Evolutionary conservation across 495 filamentous ascomycete species (phyloP).

Genomic region (Daldinia concentrica): DNA sequence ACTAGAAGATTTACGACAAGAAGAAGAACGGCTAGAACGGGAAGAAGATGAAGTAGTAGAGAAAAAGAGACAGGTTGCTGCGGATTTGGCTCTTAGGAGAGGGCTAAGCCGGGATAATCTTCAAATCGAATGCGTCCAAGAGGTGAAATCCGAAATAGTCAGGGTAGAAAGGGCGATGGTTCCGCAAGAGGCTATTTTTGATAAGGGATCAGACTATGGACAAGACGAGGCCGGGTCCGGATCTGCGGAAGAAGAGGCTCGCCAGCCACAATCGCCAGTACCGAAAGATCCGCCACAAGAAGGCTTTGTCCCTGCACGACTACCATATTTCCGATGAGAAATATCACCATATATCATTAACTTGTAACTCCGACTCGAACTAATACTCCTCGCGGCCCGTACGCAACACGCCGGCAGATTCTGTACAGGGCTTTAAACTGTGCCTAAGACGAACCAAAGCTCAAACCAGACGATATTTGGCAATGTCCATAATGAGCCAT

Average conservation of each 20-base stretch:
- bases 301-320: slow-evolving; percentile 44
- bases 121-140: slow-evolving; percentile 36
- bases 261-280: not conserved
- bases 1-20: slow-evolving; percentile 75
- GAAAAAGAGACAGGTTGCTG: slow-evolving; percentile 75
- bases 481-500: not conserved
- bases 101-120: slow-evolving; percentile 64
- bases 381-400: not conserved
- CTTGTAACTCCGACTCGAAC: not conserved
- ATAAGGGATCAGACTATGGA: slow-evolving; percentile 40
- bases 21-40: slow-evolving; percentile 73
- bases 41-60: slow-evolving; percentile 78
- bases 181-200: slow-evolving; percentile 39
- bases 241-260: slow-evolving; percentile 19
- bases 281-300: slow-evolving; percentile 22
- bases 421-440: not conserved
- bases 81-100: slow-evolving; percentile 72
- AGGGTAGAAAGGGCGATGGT: slow-evolving; percentile 37
- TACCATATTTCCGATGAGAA: slow-evolving; percentile 42
- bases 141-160: slow-evolving; percentile 45
- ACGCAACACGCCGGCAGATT: not conserved
- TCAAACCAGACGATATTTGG: not conserved
- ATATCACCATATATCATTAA: not conserved
- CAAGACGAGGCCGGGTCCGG: slow-evolving; percentile 11
- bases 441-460: not conserved